Conservation (phyloP, 176 grass and related monocot species). For the Bromus sterilis region DNA sequence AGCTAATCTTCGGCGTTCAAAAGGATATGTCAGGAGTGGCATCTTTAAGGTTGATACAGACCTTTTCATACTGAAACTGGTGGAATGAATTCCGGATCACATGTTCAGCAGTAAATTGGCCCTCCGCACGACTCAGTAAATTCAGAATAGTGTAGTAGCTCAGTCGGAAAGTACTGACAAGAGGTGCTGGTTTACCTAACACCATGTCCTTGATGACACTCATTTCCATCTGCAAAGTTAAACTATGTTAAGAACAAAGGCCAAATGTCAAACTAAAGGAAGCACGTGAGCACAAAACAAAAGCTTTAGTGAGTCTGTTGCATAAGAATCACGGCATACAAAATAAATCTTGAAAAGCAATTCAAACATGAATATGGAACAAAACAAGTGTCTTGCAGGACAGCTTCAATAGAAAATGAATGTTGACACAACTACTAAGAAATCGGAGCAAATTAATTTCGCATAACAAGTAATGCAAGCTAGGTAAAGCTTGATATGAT, state of each 20-base stretch:
- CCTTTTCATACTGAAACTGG: constrained; percentile 99
- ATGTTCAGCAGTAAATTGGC: constrained; percentile 98
- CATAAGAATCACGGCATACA: neutral
- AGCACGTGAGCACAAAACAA: neutral
- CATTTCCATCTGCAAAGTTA: constrained; percentile 93
- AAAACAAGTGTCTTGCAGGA: neutral
- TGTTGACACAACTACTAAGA: neutral
- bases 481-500: constrained; percentile 7
- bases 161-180: constrained; percentile 93
- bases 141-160: constrained; percentile 98
- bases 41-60: constrained; percentile 31
- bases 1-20: constrained; percentile 22
- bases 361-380: constrained; percentile 10
- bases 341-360: neutral
- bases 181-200: constrained; percentile 93
- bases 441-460: constrained; percentile 4
- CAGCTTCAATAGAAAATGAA: constrained; percentile 7
- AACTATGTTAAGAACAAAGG: neutral
- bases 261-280: neutral
- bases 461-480: neutral
- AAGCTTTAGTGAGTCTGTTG: neutral
- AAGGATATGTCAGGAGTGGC: constrained; percentile 10
- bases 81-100: constrained; percentile 98
- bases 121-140: constrained; percentile 93
- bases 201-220: constrained; percentile 97